Evolutionary conservation across 129 eudicot species (phyloP), one percentile per base, ranked within the genome.

Genomic region (Artemisia argyi): DNA sequence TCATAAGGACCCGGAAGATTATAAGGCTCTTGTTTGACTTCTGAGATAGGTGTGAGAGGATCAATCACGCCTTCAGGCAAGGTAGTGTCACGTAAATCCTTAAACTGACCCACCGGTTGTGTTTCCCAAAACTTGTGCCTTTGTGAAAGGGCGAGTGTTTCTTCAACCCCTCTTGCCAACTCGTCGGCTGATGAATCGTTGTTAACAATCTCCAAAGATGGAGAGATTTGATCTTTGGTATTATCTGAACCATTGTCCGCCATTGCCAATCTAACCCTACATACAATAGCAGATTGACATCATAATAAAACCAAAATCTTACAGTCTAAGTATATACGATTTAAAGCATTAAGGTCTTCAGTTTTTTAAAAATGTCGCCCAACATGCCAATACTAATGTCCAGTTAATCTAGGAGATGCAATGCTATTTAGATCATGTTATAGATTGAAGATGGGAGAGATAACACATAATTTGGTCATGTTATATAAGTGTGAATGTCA

Each of bases 111-210:
- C 71, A 86, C 88, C 22, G 91, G 91, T 18, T 86, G 91, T 2
- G 91, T 86, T 78, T 86, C 91, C 91, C 91, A 83, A 73, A 86
- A 86, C 72, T 80, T 86, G 71, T 86, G 91, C 28, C 76, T 71
- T 47, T 80, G 85, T 44, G 84, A 79, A 57, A 83, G 80, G 48
- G 85, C 18, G 14, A 86, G 81, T 1, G 87, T 80, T 39, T 86
- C 91, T 61, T 86, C 87, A 71, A 83, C 73, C 75, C 76, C 79
- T 52, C 83, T 55, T 7, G 85, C 72, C 26, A 86, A 52, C 26
- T 81, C 73, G 13, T 83, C 87, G 22, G 77, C 19, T 11, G 82
- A 61, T 30, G 18, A 24, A 8, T 85, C 83, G 49, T 66, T 75
- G 56, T 71, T 61, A 26, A 71, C 60, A 53, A 60, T 79, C 69